Conservation (phyloP, 495 filamentous ascomycete species). For the Aspergillus affinis region DNA sequence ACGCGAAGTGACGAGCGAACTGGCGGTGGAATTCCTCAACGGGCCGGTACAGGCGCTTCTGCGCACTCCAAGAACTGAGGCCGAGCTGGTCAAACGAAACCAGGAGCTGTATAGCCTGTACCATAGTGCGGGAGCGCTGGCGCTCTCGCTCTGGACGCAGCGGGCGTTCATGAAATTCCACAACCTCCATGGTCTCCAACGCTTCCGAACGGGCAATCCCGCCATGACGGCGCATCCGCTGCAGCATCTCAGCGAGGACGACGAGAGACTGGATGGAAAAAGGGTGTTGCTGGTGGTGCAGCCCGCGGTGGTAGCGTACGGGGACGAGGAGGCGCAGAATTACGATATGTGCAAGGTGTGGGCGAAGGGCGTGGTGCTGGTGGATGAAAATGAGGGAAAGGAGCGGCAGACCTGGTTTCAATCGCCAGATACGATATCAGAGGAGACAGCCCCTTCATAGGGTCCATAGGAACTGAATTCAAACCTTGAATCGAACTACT, state of each 20-base stretch:
- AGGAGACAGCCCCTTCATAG: not conserved
- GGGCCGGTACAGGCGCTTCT: slow-evolving; percentile 4
- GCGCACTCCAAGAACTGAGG: not conserved
- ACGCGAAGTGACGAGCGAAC: not conserved
- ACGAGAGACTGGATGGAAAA: slow-evolving; percentile 11
- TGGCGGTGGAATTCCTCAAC: not conserved
- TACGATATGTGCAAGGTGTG: slow-evolving; percentile 17
- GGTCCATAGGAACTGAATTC: too few species aligned
- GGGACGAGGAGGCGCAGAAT: slow-evolving; percentile 14
- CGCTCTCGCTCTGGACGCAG: slow-evolving; percentile 17
- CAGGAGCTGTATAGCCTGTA: slow-evolving; percentile 12
- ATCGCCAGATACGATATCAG: not conserved
- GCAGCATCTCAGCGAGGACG: slow-evolving; percentile 15
- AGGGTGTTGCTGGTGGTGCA: slow-evolving; percentile 9
- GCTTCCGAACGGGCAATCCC: slow-evolving; percentile 1
- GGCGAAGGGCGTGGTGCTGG: slow-evolving; percentile 11
- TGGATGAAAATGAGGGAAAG: slow-evolving; percentile 6
- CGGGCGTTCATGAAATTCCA: slow-evolving; percentile 9
- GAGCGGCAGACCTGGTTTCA: not conserved
- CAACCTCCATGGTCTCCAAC: not conserved
- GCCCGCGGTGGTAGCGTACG: slow-evolving; percentile 12
- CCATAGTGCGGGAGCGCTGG: slow-evolving; percentile 10
- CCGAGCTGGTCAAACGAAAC: not conserved
- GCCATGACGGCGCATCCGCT: slow-evolving; percentile 14
- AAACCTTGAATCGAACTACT: too few species aligned